A percentile compares a stretch with the other conserved stretches of the same genome.
Conservation (phyloP, 805 yeast species). For the Blastobotrys peoriensis region DNA sequence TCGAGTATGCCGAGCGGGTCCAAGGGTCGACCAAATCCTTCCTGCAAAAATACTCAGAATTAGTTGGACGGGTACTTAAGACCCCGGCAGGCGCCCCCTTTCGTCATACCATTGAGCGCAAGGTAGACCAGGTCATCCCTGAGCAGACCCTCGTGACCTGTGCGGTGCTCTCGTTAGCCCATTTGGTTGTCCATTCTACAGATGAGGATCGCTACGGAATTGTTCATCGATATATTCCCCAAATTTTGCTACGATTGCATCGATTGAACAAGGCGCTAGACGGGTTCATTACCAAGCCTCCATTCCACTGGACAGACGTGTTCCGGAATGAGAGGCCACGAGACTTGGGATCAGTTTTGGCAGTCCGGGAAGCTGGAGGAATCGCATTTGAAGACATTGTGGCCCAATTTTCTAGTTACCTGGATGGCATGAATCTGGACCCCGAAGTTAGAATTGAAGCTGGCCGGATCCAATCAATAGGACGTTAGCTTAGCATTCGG, state of each 20-base stretch:
- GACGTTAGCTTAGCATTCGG: too few species aligned
- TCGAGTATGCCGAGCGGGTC: slow-evolving; percentile 10
- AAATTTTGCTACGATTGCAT: slow-evolving; percentile 25
- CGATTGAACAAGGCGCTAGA: slow-evolving; percentile 23
- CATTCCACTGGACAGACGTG: slow-evolving; percentile 30
- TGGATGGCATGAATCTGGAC: background rate
- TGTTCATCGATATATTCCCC: slow-evolving; percentile 36
- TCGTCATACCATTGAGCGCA: slow-evolving; percentile 29
- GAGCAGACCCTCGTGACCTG: slow-evolving; percentile 23
- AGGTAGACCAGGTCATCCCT: slow-evolving; percentile 21
- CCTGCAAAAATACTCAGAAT: slow-evolving; percentile 6
- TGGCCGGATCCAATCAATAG: background rate
- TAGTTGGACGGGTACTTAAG: slow-evolving; percentile 17
- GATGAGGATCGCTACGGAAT: slow-evolving; percentile 35
- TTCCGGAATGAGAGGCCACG: background rate
- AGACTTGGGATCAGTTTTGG: background rate
- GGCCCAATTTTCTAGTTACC: background rate
- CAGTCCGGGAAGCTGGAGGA: background rate
- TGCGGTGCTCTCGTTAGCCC: slow-evolving; percentile 29
- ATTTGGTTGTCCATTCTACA: slow-evolving; percentile 28
- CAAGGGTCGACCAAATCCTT: background rate
- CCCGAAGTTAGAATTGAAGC: background rate
- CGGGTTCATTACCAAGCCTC: slow-evolving; percentile 23
- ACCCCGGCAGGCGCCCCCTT: slow-evolving; percentile 29
- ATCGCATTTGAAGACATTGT: background rate